Evolutionary conservation across 164 flowering plant species (phyloP).

Genomic region (Saururus chinensis): DNA sequence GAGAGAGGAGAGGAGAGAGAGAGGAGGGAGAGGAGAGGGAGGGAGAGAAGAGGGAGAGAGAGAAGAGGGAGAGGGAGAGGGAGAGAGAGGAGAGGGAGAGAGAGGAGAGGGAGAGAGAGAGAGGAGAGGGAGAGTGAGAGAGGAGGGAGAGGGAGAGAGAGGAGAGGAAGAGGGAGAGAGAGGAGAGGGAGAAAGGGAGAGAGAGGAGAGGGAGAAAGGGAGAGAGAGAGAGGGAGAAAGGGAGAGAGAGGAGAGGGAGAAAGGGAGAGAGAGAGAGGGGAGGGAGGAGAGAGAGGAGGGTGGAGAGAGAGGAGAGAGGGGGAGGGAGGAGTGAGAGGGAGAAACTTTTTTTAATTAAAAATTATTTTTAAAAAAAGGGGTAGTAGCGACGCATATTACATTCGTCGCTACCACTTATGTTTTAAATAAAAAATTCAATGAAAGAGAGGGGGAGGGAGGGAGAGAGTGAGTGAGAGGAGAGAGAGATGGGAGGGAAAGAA

Average conservation of each 20-base stretch:
- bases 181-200: background rate
- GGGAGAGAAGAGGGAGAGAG: background rate
- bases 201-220: too few relatives aligned
- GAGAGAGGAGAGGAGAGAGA: background rate
- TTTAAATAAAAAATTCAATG: too few relatives aligned
- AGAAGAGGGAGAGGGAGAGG: background rate
- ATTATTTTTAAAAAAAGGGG: background rate
- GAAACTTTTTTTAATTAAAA: too few relatives aligned
- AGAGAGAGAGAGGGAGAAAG: too few relatives aligned
- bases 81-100: background rate
- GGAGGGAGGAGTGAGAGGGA: too few relatives aligned
- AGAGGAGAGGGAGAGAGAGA: background rate
- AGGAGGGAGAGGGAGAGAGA: background rate
- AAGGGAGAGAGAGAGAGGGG: too few relatives aligned
- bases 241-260: too few relatives aligned
- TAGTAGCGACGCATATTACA: background rate
- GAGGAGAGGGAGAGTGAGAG: background rate
- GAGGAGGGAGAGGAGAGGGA: background rate
- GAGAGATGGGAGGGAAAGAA: background rate
- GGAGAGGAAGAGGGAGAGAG: background rate
- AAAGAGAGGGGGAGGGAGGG: too few relatives aligned
- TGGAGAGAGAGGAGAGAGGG: too few relatives aligned
- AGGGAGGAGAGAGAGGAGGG: too few relatives aligned
- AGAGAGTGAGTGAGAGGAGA: too few relatives aligned
- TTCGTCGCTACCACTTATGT: too few relatives aligned